Conservation (phyloP, 257 asterid genomes). For the Solanum neorickii region DNA sequence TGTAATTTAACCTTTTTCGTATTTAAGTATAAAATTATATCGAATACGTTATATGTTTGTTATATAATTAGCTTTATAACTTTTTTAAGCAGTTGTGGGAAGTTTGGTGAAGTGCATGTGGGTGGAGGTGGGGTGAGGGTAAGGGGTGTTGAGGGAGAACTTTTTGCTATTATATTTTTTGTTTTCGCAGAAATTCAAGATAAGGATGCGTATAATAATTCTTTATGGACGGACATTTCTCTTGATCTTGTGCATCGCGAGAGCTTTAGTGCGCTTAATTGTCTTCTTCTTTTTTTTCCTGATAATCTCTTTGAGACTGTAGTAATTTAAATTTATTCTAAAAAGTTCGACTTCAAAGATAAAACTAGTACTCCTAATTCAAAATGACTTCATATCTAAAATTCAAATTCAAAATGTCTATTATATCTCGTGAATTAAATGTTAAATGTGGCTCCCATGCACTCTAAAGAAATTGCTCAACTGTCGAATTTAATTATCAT, state of each 20-base stretch:
- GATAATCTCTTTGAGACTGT: not conserved
- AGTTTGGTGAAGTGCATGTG: not conserved
- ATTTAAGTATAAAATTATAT: no score
- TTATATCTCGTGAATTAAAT: not conserved
- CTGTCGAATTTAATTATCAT: not conserved
- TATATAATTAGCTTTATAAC: not conserved
- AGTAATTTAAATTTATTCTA: not conserved
- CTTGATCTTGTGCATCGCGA: no score
- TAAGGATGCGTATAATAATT: rapidly evolving
- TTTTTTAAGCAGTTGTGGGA: not conserved
- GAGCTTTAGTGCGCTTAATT: rapidly evolving
- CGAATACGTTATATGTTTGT: no score
- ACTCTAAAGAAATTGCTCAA: not conserved
- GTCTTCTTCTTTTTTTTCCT: no score
- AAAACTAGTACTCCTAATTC: not conserved
- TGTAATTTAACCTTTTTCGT: not conserved
- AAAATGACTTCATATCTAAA: not conserved
- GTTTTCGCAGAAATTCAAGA: no score
- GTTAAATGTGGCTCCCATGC: not conserved
- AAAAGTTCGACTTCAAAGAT: not conserved
- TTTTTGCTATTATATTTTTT: not conserved
- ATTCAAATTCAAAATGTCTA: not conserved
- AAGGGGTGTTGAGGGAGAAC: not conserved
- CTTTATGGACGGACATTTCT: rapidly evolving
- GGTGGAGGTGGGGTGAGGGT: not conserved